Conservation (phyloP, 2,329 filamentous ascomycete genomes). For the Stagonosporopsis vannaccii region DNA sequence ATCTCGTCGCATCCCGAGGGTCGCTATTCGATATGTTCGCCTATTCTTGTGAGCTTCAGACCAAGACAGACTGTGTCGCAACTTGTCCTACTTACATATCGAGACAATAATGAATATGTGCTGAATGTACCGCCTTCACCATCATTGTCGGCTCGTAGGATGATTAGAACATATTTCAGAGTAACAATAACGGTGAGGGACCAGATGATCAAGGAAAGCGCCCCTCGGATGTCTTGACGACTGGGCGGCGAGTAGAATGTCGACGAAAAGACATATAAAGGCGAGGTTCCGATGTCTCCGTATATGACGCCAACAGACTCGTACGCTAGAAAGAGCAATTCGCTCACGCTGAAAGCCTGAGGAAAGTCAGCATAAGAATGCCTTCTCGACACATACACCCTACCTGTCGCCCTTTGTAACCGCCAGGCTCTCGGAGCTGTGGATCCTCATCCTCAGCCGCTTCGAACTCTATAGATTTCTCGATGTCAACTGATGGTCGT, state of each 20-base stretch:
- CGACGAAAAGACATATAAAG: constrained; percentile 76
- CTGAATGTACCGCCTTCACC: constrained; percentile 75
- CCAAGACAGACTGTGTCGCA: neutral
- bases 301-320: constrained; percentile 73
- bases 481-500: constrained; percentile 65
- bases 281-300: constrained; percentile 71
- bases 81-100: constrained; percentile 52
- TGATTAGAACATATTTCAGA: constrained; percentile 72
- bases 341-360: constrained; percentile 40
- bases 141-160: constrained; percentile 72
- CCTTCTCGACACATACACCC: constrained; percentile 10
- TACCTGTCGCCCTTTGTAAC: constrained; percentile 43
- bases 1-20: constrained; percentile 62
- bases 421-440: constrained; percentile 39
- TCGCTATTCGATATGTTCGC: constrained; percentile 67
- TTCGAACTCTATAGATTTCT: constrained; percentile 61
- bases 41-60: constrained; percentile 53
- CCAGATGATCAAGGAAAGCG: constrained; percentile 74
- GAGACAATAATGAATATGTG: constrained; percentile 68
- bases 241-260: constrained; percentile 63
- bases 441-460: constrained; percentile 42
- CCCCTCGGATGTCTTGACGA: constrained; percentile 68
- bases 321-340: constrained; percentile 57
- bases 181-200: constrained; percentile 74
- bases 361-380: neutral